These are phyloP conservation scores for Raffaelea albimanens DNA, from an alignment of 2,329 filamentous ascomycete genomes.

Conservation along the genomic window DNA sequence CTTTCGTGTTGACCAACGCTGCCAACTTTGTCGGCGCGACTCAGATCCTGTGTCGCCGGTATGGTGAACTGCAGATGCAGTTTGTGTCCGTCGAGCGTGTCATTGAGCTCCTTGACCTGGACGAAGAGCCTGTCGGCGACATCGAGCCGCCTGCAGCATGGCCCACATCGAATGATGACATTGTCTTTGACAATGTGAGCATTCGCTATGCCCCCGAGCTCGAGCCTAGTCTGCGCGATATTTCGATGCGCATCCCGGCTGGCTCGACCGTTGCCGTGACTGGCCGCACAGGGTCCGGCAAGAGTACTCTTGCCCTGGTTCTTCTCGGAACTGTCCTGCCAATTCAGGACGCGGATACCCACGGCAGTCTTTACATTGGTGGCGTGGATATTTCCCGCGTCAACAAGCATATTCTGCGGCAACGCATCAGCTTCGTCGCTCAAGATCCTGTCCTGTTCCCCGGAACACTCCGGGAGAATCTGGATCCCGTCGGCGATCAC, in stretches of 20 bases:
- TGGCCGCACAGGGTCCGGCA: slow-evolving; percentile 78
- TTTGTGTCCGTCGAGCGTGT: slow-evolving; percentile 86
- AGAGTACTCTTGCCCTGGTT: slow-evolving; percentile 62
- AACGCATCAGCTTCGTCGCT: slow-evolving; percentile 52
- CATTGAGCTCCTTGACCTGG: slow-evolving; percentile 69
- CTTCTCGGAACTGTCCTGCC: slow-evolving; percentile 48
- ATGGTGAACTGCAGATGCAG: slow-evolving; percentile 82
- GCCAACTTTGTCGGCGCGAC: slow-evolving; percentile 60
- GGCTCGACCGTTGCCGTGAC: slow-evolving; percentile 57
- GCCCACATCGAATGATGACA: slow-evolving; percentile 63
- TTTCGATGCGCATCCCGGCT: slow-evolving; percentile 64
- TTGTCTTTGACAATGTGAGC: slow-evolving; percentile 68
- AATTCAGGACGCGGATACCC: slow-evolving; percentile 18
- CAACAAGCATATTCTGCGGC: slow-evolving; percentile 45
- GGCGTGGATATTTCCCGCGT: slow-evolving; percentile 40
- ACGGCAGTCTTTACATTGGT: slow-evolving; percentile 45
- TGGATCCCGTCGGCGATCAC: slow-evolving; percentile 57
- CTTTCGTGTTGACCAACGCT: slow-evolving; percentile 71
- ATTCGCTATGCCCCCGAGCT: slow-evolving; percentile 72
- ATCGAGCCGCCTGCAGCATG: slow-evolving; percentile 55
- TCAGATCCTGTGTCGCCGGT: slow-evolving; percentile 65
- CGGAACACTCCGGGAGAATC: slow-evolving; percentile 50
- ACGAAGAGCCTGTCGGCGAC: slow-evolving; percentile 61
- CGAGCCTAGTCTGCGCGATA: slow-evolving; percentile 58
- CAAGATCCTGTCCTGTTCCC: slow-evolving; percentile 56